Conservation (phyloP, 2,329 filamentous ascomycete genomes). For the Penicillium sp. region DNA sequence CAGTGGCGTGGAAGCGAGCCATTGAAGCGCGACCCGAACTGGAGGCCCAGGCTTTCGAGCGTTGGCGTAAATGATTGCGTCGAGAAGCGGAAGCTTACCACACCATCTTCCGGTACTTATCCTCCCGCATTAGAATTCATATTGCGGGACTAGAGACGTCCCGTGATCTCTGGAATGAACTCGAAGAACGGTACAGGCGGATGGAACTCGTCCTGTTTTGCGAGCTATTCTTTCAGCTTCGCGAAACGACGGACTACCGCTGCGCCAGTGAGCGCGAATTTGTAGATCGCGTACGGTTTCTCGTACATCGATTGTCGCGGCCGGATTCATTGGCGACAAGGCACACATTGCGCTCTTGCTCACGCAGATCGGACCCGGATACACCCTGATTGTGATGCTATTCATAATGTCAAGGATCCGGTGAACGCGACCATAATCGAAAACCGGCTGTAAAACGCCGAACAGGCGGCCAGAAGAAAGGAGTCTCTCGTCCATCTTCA, state of each 20-base stretch:
- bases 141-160: not conserved
- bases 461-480: conserved; percentile 6
- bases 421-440: conserved; percentile 7
- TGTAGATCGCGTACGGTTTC: conserved; percentile 9
- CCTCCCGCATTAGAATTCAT: conserved; percentile 2
- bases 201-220: not conserved
- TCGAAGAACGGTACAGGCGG: too few species aligned
- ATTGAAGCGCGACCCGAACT: not conserved
- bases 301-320: conserved; percentile 6
- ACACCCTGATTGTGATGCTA: conserved; percentile 6
- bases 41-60: conserved; percentile 10
- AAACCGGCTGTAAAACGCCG: conserved; percentile 6
- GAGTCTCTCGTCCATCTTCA: not conserved
- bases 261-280: conserved; percentile 9
- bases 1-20: not conserved
- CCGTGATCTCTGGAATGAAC: not conserved
- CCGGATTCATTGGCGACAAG: conserved; percentile 5
- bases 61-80: conserved; percentile 8
- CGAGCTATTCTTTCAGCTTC: conserved; percentile 8
- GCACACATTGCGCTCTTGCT: conserved; percentile 6
- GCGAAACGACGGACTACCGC: conserved; percentile 6
- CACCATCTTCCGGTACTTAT: conserved; percentile 8
- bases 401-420: conserved; percentile 5
- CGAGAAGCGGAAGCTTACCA: conserved; percentile 11
- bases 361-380: conserved; percentile 7